These are phyloP conservation scores for Botryobasidium botryosum DNA, from an alignment of 768 basidiomycete genomes.

Conservation along the genomic window DNA sequence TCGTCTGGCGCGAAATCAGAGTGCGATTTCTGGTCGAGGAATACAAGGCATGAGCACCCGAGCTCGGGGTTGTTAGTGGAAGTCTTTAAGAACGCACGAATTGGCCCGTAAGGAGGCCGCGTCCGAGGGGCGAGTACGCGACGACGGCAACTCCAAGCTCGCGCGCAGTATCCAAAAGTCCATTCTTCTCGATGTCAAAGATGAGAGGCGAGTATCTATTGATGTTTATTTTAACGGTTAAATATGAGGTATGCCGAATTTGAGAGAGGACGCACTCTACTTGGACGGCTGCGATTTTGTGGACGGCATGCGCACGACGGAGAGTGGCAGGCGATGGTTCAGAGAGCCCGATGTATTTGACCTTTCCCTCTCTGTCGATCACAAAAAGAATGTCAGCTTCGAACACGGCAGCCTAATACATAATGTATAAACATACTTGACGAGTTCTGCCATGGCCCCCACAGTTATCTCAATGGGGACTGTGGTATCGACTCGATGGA, in stretches of 20 bases:
- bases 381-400: slow-evolving; percentile 6
- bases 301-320: slow-evolving; percentile 12
- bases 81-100: no score
- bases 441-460: slow-evolving; percentile 12
- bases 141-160: slow-evolving; percentile 35
- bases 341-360: slow-evolving; percentile 36
- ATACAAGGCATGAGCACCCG: no score
- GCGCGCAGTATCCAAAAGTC: slow-evolving; percentile 28
- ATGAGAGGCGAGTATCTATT: slow-evolving; percentile 14
- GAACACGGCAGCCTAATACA: neutral
- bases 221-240: slow-evolving; percentile 9
- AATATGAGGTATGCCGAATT: no score
- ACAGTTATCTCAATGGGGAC: slow-evolving; percentile 15
- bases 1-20: slow-evolving; percentile 7
- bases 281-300: slow-evolving; percentile 12
- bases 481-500: slow-evolving; percentile 14
- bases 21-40: slow-evolving; percentile 5
- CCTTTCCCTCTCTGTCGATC: slow-evolving; percentile 26
- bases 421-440: slow-evolving; percentile 1
- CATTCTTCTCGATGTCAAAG: slow-evolving; percentile 7
- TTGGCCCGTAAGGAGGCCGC: slow-evolving; percentile 33
- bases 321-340: slow-evolving; percentile 20
- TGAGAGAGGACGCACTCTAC: slow-evolving; percentile 13
- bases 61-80: no score
- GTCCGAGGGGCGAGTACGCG: slow-evolving; percentile 37